Percentiles rank a stretch among this genome's conserved stretches.
Evolutionary conservation across 2,329 filamentous ascomycete genomes (phyloP).

Genomic region (Aspergillus pseudoterreus): DNA sequence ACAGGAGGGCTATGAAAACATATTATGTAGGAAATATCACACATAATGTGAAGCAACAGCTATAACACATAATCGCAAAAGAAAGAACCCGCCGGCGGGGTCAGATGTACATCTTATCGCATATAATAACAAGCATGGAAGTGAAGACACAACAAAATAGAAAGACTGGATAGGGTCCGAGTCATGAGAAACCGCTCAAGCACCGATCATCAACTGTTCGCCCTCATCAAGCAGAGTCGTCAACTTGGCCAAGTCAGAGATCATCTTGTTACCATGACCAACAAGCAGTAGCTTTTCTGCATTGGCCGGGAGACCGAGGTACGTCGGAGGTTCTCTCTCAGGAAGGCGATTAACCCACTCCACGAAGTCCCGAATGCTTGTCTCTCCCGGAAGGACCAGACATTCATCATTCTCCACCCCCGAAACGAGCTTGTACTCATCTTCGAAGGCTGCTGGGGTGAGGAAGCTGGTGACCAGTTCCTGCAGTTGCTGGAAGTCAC

Average conservation of each 20-base stretch:
- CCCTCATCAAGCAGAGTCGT: conserved; percentile 88
- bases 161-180: conserved; percentile 6
- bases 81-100: conserved; percentile 5
- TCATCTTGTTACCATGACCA: conserved; percentile 79
- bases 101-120: conserved; percentile 2
- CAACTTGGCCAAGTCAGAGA: conserved; percentile 78
- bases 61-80: conserved; percentile 7
- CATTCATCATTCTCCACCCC: conserved; percentile 56
- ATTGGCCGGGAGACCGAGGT: conserved; percentile 88
- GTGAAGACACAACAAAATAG: conserved; percentile 11
- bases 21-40: not conserved
- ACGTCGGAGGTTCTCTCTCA: conserved; percentile 93
- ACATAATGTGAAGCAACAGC: not conserved
- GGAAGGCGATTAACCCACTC: conserved; percentile 88
- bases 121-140: conserved; percentile 3
- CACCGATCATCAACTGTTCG: conserved; percentile 79
- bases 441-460: conserved; percentile 85
- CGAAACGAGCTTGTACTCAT: conserved; percentile 83
- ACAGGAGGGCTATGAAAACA: not conserved
- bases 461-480: conserved; percentile 73
- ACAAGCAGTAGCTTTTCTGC: conserved; percentile 93
- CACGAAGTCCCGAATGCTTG: conserved; percentile 79
- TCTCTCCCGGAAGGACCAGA: conserved; percentile 74
- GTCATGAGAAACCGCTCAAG: conserved; percentile 17
- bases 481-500: conserved; percentile 71